These are phyloP conservation scores for Dissophora ornata DNA, from an alignment of 192 early-diverging fungal species.

Conservation along the genomic window DNA sequence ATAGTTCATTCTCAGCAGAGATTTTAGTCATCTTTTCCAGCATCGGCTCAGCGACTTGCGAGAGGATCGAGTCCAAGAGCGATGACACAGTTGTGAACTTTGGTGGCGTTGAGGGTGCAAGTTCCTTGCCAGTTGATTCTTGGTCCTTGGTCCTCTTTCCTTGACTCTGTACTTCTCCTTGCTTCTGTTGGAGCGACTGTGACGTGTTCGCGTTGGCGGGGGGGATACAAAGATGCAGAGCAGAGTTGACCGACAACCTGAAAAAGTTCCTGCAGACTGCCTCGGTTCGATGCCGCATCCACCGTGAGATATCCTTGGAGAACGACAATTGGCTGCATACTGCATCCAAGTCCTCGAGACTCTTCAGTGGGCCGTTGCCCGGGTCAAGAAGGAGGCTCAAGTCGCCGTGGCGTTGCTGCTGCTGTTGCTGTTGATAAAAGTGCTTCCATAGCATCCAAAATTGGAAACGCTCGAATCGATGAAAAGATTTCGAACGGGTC, in stretches of 20 bases:
- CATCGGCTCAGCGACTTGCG: slow-evolving; percentile 11
- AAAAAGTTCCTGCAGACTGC: slow-evolving; percentile 28
- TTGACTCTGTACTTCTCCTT: neutral
- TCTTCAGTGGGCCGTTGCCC: too few species aligned
- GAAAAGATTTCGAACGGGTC: slow-evolving; percentile 23
- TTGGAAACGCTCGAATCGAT: slow-evolving; percentile 30
- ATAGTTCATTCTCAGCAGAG: neutral
- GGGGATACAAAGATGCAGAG: neutral
- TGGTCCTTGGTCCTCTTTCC: too few species aligned
- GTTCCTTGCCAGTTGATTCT: neutral
- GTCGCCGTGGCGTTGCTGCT: neutral
- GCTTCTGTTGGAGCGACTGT: neutral
- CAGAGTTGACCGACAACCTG: neutral
- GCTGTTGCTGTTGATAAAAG: neutral
- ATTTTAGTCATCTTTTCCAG: slow-evolving; percentile 11
- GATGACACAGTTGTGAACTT: too few species aligned
- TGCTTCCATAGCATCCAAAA: slow-evolving; percentile 51
- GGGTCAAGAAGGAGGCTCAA: too few species aligned
- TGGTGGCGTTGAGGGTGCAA: too few species aligned
- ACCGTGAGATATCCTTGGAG: slow-evolving; percentile 30
- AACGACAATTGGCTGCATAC: slow-evolving; percentile 13
- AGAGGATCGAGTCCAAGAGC: slow-evolving; percentile 5
- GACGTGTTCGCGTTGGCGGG: neutral
- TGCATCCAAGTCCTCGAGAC: neutral
- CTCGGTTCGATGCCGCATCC: slow-evolving; percentile 36